phyloP scores from a whole-genome alignment of 1,139 yeast species.

The Kodamaea fungicola region DNA sequence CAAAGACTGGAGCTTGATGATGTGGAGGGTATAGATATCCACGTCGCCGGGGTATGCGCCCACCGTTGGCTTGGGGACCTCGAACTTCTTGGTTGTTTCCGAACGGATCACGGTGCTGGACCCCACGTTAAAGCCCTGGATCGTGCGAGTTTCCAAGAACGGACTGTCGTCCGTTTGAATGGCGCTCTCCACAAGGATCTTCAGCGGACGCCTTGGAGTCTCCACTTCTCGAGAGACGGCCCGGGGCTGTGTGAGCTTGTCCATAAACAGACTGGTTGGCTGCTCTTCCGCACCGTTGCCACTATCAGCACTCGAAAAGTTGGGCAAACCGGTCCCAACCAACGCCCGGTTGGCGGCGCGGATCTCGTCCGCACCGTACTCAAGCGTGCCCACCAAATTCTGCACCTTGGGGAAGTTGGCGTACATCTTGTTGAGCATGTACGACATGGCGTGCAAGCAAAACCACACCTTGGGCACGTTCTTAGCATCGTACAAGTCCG shows the following conservation, averaged over 20 bases:
- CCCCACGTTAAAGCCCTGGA: slow-evolving; percentile 10
- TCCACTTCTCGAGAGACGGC: neutral
- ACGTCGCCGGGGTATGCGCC: slow-evolving; percentile 17
- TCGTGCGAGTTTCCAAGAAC: slow-evolving; percentile 9
- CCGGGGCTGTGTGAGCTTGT: slow-evolving; percentile 7
- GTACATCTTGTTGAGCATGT: slow-evolving; percentile 51
- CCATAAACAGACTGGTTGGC: slow-evolving; percentile 11
- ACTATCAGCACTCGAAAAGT: slow-evolving; percentile 49
- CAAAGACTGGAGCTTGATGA: slow-evolving; percentile 54
- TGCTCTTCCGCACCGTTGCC: slow-evolving; percentile 12
- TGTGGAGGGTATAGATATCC: slow-evolving; percentile 13
- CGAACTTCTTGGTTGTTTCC: neutral
- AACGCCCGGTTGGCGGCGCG: slow-evolving; percentile 64
- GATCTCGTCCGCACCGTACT: slow-evolving; percentile 67
- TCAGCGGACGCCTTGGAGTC: neutral
- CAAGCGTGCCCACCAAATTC: slow-evolving; percentile 58
- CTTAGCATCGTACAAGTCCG: slow-evolving; percentile 89
- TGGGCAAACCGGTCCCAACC: slow-evolving; percentile 60
- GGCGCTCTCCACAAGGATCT: slow-evolving; percentile 13
- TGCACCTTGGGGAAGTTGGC: slow-evolving; percentile 60
- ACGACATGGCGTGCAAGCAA: slow-evolving; percentile 86
- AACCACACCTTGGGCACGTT: slow-evolving; percentile 93
- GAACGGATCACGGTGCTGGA: slow-evolving; percentile 7
- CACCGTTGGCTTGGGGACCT: neutral
- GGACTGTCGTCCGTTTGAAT: slow-evolving; percentile 14